Base-by-base conservation (phyloP, 1,284 basidiomycete species). In the Xerocomus subilludens region DNA sequence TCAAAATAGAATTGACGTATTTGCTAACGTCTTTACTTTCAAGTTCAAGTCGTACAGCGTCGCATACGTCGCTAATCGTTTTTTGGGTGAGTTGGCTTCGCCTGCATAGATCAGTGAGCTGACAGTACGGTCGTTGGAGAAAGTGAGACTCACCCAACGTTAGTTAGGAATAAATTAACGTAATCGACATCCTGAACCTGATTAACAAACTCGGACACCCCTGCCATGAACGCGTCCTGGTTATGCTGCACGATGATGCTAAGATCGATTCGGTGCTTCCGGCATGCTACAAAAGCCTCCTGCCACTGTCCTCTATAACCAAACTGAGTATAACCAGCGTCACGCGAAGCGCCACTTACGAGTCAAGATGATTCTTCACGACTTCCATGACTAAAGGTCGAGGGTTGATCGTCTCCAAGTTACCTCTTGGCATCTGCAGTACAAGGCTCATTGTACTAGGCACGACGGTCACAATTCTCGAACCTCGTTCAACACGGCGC, bases 361-460 rank as follows among this genome's bases (percentile, higher is more conserved):
- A 85, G 64, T 92, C 88, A 21, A 97, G 87, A 80, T 96, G 94
- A 65, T 90, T 87, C 69, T 89, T 88, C 3, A 98, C 92, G 7
- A 95, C 92, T 67, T 93, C 90, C 85, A 98, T 91, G 7, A 99
- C 97, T 74, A 99, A 86, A 3, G 98, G 94, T 47, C 98, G 88
- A 3, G 98, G 98, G 79, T 94, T 96, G 71, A 99, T 93, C 0
- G 96, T 98, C 86, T 99, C 98, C 69, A 99, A 83, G 84, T 99
- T 99, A 0, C 98, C 98, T 78, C 98, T 87, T 0, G 98, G 98
- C 97, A 99, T 99, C 86, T 99, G 98, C 23, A 99, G 86, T 2
- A 99, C 94, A 27, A 98, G 85, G 77, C 90, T 93, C 95, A 98
- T 99, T 16, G 91, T 87, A 75, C 93, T 96, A 5, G 96, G 93